These are phyloP conservation scores for Phoma herbarum DNA, from an alignment of 2,329 filamentous ascomycete species.

Conservation along the genomic window DNA sequence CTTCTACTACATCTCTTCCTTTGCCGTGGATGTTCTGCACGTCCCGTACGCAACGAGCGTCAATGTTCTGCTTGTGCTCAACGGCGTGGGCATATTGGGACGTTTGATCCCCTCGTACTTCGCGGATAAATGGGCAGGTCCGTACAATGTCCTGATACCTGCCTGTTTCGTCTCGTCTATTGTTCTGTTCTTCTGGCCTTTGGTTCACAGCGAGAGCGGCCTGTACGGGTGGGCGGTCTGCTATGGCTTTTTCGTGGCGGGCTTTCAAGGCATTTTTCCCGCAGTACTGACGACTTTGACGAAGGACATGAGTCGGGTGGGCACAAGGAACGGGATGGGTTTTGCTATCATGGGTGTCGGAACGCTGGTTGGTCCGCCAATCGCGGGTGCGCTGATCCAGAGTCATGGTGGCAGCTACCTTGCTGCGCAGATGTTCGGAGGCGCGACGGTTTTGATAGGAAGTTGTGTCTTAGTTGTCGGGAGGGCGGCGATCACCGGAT, in stretches of 20 bases:
- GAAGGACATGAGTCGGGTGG: conserved; percentile 57
- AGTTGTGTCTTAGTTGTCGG: conserved; percentile 41
- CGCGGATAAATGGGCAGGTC: conserved; percentile 63
- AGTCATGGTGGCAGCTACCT: conserved; percentile 53
- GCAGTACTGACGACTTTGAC: conserved; percentile 55
- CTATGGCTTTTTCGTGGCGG: conserved; percentile 57
- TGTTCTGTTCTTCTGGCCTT: conserved; percentile 66
- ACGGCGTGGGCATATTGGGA: conserved; percentile 65
- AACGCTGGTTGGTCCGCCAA: conserved; percentile 56
- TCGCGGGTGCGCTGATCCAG: conserved; percentile 58
- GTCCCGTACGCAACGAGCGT: conserved; percentile 62
- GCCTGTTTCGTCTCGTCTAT: conserved; percentile 57
- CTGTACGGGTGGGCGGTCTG: conserved; percentile 57
- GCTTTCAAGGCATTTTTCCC: conserved; percentile 58
- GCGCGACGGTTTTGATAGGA: conserved; percentile 42
- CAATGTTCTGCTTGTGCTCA: conserved; percentile 65
- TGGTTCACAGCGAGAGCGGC: conserved; percentile 52
- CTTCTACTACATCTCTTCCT: conserved; percentile 57
- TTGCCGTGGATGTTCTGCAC: conserved; percentile 53
- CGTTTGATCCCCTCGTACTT: conserved; percentile 63
- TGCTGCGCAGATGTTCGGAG: conserved; percentile 55
- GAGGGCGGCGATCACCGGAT: conserved; percentile 44
- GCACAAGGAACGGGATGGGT: conserved; percentile 59
- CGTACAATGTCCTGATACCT: conserved; percentile 66
- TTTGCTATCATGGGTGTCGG: conserved; percentile 58